phyloP scores from a whole-genome alignment of 2,329 filamentous ascomycete species.

The Xylariaceae sp. region DNA sequence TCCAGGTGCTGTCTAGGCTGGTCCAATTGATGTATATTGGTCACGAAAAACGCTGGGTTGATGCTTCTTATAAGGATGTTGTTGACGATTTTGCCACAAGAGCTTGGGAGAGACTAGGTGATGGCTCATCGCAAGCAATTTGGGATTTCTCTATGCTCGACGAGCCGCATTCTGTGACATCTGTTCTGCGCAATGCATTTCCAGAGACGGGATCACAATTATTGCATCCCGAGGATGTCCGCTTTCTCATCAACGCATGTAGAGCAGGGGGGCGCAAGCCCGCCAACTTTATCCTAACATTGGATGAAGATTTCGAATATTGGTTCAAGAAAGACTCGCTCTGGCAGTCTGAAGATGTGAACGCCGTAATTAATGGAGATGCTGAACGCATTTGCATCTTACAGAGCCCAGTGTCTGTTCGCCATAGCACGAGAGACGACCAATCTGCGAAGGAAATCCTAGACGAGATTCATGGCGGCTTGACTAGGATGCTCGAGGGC shows the following conservation, averaged over 20 bases:
- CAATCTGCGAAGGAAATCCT: constrained; percentile 96
- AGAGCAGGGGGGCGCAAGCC: constrained; percentile 93
- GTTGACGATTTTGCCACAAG: constrained; percentile 96
- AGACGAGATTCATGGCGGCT: constrained; percentile 84
- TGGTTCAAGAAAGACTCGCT: constrained; percentile 99
- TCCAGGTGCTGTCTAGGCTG: constrained; percentile 83
- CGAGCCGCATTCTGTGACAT: too few relatives aligned
- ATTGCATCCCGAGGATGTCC: constrained; percentile 97
- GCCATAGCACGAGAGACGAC: constrained; percentile 86
- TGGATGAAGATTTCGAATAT: constrained; percentile 97
- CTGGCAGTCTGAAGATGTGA: constrained; percentile 98
- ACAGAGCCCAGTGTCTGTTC: constrained; percentile 90
- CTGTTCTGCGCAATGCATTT: too few relatives aligned
- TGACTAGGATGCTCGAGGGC: constrained; percentile 76
- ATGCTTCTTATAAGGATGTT: constrained; percentile 78
- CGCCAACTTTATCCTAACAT: constrained; percentile 88
- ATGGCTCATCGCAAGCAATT: too few relatives aligned
- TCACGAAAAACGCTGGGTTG: constrained; percentile 90
- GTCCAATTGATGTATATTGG: constrained; percentile 90
- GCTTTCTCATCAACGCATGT: constrained; percentile 93
- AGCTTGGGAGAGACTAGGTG: constrained; percentile 96
- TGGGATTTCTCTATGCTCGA: too few relatives aligned
- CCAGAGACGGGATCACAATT: constrained; percentile 87
- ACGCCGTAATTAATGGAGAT: constrained; percentile 93
- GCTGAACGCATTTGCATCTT: constrained; percentile 95